phyloP scores from a whole-genome alignment of 2,329 filamentous ascomycete species.

The Harringtonia lauricola region DNA sequence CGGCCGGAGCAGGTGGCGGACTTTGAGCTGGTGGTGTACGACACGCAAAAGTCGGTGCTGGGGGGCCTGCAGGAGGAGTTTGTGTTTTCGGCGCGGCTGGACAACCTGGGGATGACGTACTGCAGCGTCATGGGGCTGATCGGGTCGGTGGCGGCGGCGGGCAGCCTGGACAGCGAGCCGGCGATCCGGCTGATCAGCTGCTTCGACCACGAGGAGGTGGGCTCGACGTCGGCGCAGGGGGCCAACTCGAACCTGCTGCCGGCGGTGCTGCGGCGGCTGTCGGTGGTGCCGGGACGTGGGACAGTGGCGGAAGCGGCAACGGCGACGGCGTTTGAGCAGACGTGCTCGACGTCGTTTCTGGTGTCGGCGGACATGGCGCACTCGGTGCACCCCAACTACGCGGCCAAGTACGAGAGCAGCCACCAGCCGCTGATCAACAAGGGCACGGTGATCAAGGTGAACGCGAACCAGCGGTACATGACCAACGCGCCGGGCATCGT shows the following conservation, averaged over 20 bases:
- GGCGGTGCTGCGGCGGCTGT: conserved; percentile 74
- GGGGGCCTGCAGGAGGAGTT: conserved; percentile 89
- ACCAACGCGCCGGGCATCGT: conserved; percentile 95
- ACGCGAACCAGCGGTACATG: conserved; percentile 93
- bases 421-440: conserved; percentile 95
- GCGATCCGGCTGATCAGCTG: conserved; percentile 85
- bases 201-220: conserved; percentile 98
- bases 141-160: conserved; percentile 54
- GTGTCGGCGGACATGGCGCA: conserved; percentile 98
- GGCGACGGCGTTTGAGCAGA: conserved; percentile 85
- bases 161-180: conserved; percentile 52
- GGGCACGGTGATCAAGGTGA: conserved; percentile 94
- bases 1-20: conserved; percentile 66
- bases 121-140: conserved; percentile 82
- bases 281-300: conserved; percentile 50
- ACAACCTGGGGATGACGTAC: conserved; percentile 95
- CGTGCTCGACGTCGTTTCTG: conserved; percentile 80
- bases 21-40: conserved; percentile 95
- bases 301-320: conserved; percentile 49
- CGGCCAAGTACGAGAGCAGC: conserved; percentile 78
- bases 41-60: conserved; percentile 82
- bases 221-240: conserved; percentile 83
- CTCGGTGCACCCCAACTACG: conserved; percentile 90
- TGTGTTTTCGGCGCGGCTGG: conserved; percentile 88
- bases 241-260: conserved; percentile 89